Evolutionary conservation across 352 stramenopile genomes (phyloP).

Genomic region (Aphanomyces stellatus): DNA sequence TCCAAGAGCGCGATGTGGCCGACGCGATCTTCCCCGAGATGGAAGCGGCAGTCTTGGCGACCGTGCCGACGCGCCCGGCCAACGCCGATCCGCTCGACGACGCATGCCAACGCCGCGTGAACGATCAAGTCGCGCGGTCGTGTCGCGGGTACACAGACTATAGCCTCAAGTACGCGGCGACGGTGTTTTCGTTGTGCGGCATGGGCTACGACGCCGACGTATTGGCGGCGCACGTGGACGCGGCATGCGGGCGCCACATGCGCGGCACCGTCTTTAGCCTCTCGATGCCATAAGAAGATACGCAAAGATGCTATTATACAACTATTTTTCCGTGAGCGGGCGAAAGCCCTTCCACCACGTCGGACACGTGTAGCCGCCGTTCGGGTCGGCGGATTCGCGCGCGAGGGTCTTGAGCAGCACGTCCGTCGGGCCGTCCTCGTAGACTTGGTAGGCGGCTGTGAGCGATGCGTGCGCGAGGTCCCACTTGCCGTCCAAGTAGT

Average conservation of each 20-base stretch:
- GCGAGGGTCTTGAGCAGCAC: constrained; percentile 90
- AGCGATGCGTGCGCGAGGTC: constrained; percentile 71
- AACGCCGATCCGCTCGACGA: constrained; percentile 5
- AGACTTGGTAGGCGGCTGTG: constrained; percentile 84
- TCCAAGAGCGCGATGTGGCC: constrained; percentile 38
- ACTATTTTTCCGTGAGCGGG: constrained; percentile 90
- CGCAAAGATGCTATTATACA: too few relatives aligned
- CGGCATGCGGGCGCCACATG: not conserved
- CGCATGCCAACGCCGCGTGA: not conserved
- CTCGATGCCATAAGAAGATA: not conserved
- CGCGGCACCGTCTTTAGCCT: not conserved
- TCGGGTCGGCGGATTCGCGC: constrained; percentile 59
- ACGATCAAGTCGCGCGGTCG: not conserved
- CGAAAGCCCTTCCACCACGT: constrained; percentile 88
- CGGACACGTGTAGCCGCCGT: constrained; percentile 67
- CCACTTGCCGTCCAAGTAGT: constrained; percentile 93
- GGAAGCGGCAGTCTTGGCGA: not conserved
- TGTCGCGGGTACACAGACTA: constrained; percentile 14
- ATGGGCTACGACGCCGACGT: not conserved
- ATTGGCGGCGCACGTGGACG: not conserved
- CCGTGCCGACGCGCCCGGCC: not conserved
- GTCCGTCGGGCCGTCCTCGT: constrained; percentile 82
- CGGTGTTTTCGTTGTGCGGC: not conserved
- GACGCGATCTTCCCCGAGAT: constrained; percentile 55
- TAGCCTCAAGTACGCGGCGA: constrained; percentile 7